Evolutionary conservation across 1,139 yeast genomes (phyloP).

Genomic region (Meyerozyma smithsonii): DNA sequence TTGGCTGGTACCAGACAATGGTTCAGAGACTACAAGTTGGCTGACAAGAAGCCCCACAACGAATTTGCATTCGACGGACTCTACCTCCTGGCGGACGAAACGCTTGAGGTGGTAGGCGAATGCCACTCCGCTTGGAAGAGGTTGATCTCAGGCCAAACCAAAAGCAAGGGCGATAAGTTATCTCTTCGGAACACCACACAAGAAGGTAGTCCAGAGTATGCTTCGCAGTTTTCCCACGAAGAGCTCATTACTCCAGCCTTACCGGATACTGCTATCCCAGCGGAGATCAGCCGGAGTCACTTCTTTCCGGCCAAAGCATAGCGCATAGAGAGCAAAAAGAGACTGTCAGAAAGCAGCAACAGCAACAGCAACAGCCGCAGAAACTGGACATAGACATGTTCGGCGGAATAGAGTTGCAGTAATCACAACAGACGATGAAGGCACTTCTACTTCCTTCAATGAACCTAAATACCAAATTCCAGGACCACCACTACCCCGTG

Average conservation of each 20-base stretch:
- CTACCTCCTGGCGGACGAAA: constrained; percentile 69
- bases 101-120: constrained; percentile 66
- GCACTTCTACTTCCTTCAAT: too few relatives aligned
- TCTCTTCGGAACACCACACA: constrained; percentile 12
- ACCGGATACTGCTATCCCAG: constrained; percentile 2
- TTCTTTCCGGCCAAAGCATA: neutral
- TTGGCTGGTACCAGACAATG: constrained; percentile 81
- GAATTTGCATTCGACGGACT: constrained; percentile 82
- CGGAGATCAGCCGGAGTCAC: constrained; percentile 1
- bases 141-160: constrained; percentile 50
- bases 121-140: constrained; percentile 71
- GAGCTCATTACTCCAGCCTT: neutral
- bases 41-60: constrained; percentile 88
- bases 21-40: constrained; percentile 87
- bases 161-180: constrained; percentile 27
- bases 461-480: too few relatives aligned
- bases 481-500: too few relatives aligned
- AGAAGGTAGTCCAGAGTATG: constrained; percentile 10
- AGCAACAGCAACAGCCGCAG: neutral
- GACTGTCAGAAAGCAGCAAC: neutral
- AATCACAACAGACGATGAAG: too few relatives aligned
- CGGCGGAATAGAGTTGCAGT: too few relatives aligned
- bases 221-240: constrained; percentile 28
- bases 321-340: neutral
- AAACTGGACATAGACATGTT: too few relatives aligned